phyloP scores from a whole-genome alignment of 2,329 filamentous ascomycete species.

The Pseudogymnoascus sp. region DNA sequence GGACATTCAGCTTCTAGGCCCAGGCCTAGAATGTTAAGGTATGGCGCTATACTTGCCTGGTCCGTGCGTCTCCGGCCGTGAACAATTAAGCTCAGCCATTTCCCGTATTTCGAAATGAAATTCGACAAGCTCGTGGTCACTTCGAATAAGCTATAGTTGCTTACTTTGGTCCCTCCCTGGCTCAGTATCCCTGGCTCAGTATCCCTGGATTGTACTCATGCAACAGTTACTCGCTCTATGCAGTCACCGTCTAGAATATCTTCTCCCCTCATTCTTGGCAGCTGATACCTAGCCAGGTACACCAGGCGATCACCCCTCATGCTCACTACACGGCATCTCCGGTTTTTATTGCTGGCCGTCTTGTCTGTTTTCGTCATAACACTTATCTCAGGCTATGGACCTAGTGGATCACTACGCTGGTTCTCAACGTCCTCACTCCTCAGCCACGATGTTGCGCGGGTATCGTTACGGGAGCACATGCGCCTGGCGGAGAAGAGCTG shows the following conservation, averaged over 20 bases:
- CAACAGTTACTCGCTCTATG: background rate
- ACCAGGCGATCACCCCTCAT: background rate
- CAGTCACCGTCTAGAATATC: background rate
- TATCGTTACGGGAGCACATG: background rate
- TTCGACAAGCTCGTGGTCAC: background rate
- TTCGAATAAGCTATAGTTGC: background rate
- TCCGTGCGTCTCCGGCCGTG: background rate
- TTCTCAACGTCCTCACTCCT: background rate
- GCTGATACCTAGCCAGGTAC: background rate
- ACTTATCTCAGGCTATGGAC: background rate
- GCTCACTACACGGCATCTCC: background rate
- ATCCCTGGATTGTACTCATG: background rate
- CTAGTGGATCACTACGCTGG: background rate
- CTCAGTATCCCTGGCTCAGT: background rate
- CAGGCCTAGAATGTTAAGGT: background rate
- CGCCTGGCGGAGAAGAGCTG: conserved; percentile 21
- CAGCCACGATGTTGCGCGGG: background rate
- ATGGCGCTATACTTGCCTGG: background rate
- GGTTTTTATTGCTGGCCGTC: background rate
- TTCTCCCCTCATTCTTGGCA: background rate
- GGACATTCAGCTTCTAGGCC: background rate
- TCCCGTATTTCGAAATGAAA: background rate
- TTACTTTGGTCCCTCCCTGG: background rate
- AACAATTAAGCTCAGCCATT: background rate
- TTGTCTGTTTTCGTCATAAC: background rate